Base-by-base conservation (phyloP, 441 rosid species). In the Theobroma grandiflorum region DNA sequence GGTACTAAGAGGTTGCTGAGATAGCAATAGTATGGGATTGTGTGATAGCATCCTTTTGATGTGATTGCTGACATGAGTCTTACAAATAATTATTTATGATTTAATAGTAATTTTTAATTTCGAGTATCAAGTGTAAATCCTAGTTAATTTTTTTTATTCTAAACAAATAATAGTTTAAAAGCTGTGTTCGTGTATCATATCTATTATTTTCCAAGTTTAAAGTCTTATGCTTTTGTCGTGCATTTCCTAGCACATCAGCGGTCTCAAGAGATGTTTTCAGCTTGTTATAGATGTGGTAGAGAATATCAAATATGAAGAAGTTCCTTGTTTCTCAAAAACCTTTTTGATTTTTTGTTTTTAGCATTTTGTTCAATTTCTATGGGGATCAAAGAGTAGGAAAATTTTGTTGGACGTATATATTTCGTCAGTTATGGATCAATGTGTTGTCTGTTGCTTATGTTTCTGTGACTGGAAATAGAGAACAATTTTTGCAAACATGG, bases 191-290 rank as follows among this genome's bases (percentile, higher is more conserved):
- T 74, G 38, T 40, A 42, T 74, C 52, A 57, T 57, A 58, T 73
- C 65, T 73, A 26, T 73, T 73, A 40, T 40, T 73, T 73, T 73
- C 52, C 65, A 20, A 73, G 65, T 57, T 38, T 40, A 6, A 20
- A 2, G 72, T 76, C n/a, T 35, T 18, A 47, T 64, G 47, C 4
- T 64, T 47, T 72, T 70, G 62, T 52, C 47, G 49, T 33, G 69
- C 20, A 35, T 76, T 76, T 64, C 50, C 37, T 76, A 38, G 45
- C n/a, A 49, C 22, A 8, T 63, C 26, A 35, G 42, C 37, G 59
- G 77, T 76, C 64, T 52, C 62, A 64, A 64, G 72, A 76, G 71
- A 58, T 3, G 7, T 62, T 63, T 10, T 7, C 47, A 50, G 14
- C 70, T 75, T 49, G 43, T 76, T 47, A 64, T 62, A 7, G 31